Conservation (phyloP, 108 stramenopile genomes). For the Heterococcus sp. region DNA sequence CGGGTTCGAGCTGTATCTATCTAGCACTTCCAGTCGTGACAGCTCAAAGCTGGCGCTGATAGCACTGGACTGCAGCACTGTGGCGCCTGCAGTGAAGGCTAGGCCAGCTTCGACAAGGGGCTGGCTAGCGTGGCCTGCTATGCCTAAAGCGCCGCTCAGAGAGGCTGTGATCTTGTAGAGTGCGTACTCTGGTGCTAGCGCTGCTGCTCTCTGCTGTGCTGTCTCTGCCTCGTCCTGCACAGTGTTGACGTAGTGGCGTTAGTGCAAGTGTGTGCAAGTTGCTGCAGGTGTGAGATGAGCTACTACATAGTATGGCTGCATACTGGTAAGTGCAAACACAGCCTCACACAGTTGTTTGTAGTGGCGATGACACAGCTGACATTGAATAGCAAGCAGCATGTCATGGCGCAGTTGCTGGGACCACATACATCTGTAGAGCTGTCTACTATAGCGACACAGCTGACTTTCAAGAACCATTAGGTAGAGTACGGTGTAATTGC, state of each 20-base stretch:
- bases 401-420: not conserved
- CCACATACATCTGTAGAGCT: not conserved
- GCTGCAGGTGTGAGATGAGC: not conserved
- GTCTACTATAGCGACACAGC: not conserved
- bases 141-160: not conserved
- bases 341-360: too few relatives aligned
- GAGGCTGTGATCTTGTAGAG: not conserved
- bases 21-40: not conserved
- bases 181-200: not conserved
- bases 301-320: not conserved
- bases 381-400: too few relatives aligned
- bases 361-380: too few relatives aligned
- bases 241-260: too few relatives aligned
- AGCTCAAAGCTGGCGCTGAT: not conserved
- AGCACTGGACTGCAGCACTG: not conserved
- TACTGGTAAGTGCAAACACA: not conserved
- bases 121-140: not conserved
- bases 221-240: not conserved
- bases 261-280: not conserved
- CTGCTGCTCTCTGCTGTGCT: not conserved
- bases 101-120: not conserved
- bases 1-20: not conserved
- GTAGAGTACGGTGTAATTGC: too few relatives aligned
- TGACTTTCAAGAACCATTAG: not conserved
- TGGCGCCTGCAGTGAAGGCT: not conserved